A percentile compares a stretch with the other conserved stretches of the same genome.
phyloP scores from a whole-genome alignment of 2,329 filamentous ascomycete species.

The Fusarium sp. region DNA sequence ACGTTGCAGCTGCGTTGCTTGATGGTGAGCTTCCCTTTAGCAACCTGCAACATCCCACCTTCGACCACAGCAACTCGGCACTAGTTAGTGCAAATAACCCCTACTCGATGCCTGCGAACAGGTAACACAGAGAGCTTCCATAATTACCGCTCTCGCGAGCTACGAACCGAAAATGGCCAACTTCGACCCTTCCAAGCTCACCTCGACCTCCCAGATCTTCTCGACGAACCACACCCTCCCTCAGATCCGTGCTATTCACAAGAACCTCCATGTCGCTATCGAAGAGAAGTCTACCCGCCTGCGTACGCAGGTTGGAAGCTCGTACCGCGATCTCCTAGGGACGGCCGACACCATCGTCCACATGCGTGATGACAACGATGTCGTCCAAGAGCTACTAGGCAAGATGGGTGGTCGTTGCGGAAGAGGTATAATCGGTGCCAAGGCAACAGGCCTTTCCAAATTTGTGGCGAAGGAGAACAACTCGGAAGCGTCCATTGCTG shows the following conservation, averaged over 20 bases:
- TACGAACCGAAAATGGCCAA: conserved; percentile 51
- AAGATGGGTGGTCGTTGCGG: conserved; percentile 84
- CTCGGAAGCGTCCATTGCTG: conserved; percentile 50
- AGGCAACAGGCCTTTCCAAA: conserved; percentile 67
- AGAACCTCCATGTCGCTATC: conserved; percentile 67
- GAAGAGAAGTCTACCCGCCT: conserved; percentile 73
- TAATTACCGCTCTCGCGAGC: conserved; percentile 7
- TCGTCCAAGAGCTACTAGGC: conserved; percentile 77
- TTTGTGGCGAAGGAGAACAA: conserved; percentile 54
- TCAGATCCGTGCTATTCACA: conserved; percentile 73
- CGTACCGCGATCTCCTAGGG: conserved; percentile 89
- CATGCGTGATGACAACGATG: conserved; percentile 84
- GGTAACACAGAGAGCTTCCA: conserved; percentile 1
- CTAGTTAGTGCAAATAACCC: conserved; percentile 6
- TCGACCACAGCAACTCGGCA: conserved; percentile 9
- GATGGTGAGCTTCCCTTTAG: conserved; percentile 30
- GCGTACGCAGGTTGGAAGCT: conserved; percentile 73
- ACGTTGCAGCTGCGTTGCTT: conserved; percentile 47
- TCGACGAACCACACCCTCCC: conserved; percentile 68
- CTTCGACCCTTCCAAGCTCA: conserved; percentile 61
- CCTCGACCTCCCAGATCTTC: conserved; percentile 67
- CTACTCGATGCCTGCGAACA: conserved; percentile 23
- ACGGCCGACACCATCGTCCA: conserved; percentile 94
- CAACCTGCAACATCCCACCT: conserved; percentile 19
- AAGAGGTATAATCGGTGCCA: conserved; percentile 74